phyloP scores from a whole-genome alignment of 257 asterid species.

The Jacaranda mimosifolia region DNA sequence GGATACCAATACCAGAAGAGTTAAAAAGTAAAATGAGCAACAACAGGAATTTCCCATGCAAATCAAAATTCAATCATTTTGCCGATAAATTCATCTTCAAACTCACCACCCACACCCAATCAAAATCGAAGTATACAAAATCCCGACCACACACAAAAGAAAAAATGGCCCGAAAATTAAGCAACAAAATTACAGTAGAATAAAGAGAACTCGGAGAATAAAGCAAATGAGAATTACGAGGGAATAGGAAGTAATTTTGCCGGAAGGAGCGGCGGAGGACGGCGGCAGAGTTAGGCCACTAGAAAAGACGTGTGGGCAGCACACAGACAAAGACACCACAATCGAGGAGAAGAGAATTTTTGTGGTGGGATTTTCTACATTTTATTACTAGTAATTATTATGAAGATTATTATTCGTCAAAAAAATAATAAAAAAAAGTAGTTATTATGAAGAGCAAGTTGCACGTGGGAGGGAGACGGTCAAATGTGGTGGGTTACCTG shows the following conservation, averaged over 20 bases:
- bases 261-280: slow-evolving; percentile 24
- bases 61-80: slow-evolving; percentile 11
- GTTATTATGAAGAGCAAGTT: neutral
- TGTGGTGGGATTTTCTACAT: slow-evolving; percentile 38
- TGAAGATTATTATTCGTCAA: too few relatives aligned
- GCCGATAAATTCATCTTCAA: neutral
- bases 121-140: slow-evolving; percentile 5
- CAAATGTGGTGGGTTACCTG: slow-evolving; percentile 7
- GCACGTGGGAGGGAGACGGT: slow-evolving; percentile 36
- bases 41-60: slow-evolving; percentile 20
- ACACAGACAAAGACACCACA: slow-evolving; percentile 30
- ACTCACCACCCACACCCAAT: neutral
- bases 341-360: slow-evolving; percentile 13
- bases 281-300: slow-evolving; percentile 36
- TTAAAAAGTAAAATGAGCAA: slow-evolving; percentile 1
- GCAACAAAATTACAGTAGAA: slow-evolving; percentile 26
- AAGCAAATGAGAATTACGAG: neutral
- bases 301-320: slow-evolving; percentile 56
- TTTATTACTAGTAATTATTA: neutral
- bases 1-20: slow-evolving; percentile 7
- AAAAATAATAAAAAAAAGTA: too few relatives aligned
- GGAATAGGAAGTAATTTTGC: slow-evolving; percentile 13
- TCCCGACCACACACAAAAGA: neutral
- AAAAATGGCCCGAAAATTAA: neutral
- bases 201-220: neutral